Conservation (phyloP, 2,329 filamentous ascomycete species). For the Fonsecaea multimorphosa region DNA sequence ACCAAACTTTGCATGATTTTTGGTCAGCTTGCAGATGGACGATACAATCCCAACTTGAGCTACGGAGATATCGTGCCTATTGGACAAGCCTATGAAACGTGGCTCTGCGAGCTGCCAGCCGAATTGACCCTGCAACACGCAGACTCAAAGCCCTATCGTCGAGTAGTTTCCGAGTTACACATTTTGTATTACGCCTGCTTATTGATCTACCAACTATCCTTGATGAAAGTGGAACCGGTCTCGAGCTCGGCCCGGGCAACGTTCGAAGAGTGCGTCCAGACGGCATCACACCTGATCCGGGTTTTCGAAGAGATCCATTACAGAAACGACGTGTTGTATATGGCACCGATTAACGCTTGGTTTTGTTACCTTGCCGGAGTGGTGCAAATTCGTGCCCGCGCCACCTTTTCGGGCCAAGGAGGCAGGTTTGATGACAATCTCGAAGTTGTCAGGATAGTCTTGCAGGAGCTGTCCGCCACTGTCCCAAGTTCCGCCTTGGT, state of each 20-base stretch:
- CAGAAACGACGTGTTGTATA: constrained; percentile 26
- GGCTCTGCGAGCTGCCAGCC: constrained; percentile 19
- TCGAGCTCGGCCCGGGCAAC: constrained; percentile 17
- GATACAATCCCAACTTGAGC: constrained; percentile 20
- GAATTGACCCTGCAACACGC: constrained; percentile 15
- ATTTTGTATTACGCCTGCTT: constrained; percentile 28
- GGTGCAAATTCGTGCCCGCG: constrained; percentile 25
- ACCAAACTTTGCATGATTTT: constrained; percentile 89
- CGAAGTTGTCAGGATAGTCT: constrained; percentile 17
- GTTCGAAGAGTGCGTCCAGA: constrained; percentile 25
- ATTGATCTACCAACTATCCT: constrained; percentile 24
- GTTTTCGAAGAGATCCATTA: constrained; percentile 27
- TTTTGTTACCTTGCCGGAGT: constrained; percentile 27
- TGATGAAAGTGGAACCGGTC: constrained; percentile 25
- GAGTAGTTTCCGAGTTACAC: constrained; percentile 28
- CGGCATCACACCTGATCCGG: constrained; percentile 22
- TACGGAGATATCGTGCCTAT: constrained; percentile 17
- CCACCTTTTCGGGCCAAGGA: constrained; percentile 20
- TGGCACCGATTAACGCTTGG: constrained; percentile 28
- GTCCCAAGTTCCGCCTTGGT: constrained; percentile 22
- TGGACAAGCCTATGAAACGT: constrained; percentile 17
- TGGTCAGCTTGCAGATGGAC: constrained; percentile 41
- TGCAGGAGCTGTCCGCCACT: constrained; percentile 25
- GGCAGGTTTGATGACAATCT: constrained; percentile 19
- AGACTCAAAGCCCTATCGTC: constrained; percentile 19